phyloP scores from a whole-genome alignment of 345 rosid species.

The Heritiera littoralis region DNA sequence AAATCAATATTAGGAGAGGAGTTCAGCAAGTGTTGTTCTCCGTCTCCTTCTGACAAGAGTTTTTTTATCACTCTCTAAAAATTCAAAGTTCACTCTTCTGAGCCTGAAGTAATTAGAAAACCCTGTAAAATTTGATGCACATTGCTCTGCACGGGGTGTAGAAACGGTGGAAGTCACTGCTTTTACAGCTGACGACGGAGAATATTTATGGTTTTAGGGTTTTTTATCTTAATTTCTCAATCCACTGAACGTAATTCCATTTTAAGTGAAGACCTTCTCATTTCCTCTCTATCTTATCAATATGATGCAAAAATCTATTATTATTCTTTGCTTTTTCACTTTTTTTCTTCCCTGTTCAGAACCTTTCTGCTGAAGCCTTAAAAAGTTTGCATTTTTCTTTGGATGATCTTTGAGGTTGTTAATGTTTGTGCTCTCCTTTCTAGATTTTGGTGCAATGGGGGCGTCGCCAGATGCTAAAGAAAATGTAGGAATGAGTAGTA shows the following conservation, averaged over 20 bases:
- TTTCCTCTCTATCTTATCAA: background rate
- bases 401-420: background rate
- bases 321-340: background rate
- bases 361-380: background rate
- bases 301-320: too few species aligned
- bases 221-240: background rate
- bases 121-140: background rate
- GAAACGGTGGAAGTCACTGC: background rate
- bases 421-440: background rate
- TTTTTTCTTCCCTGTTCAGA: background rate
- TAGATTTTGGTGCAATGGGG: slow-evolving; percentile 38
- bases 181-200: background rate
- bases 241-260: background rate
- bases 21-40: too few species aligned
- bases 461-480: slow-evolving; percentile 15
- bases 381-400: background rate
- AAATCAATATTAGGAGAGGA: too few species aligned
- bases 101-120: background rate
- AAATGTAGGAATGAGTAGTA: too few species aligned
- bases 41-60: too few species aligned
- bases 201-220: background rate
- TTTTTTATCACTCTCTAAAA: background rate
- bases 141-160: background rate
- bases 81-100: background rate
- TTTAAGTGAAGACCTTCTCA: background rate